Base-by-base conservation (phyloP, 2,329 filamentous ascomycete genomes). In the Penicillium sp. region DNA sequence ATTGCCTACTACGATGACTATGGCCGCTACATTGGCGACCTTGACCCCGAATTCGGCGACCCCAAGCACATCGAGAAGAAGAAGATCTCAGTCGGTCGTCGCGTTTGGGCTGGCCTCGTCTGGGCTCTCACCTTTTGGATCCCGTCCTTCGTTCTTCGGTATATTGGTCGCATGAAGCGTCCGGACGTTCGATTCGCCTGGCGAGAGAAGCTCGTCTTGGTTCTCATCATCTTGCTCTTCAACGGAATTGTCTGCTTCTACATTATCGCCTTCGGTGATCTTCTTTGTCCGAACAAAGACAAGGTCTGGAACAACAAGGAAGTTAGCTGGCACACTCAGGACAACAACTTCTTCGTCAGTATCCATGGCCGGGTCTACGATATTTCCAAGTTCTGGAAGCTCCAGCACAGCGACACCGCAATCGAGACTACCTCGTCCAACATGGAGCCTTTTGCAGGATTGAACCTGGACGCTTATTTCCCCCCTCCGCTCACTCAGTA, bases 101-200 rank as follows among this genome's bases (percentile, higher is more conserved):
- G 91, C 44, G 72, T 88, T 1, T 99, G 95, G 95, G 88, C 96
- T 26, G 85, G 79, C 1, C 78, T 95, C 44, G 91, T 95, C 3
- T 98, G 93, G 93, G 85, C 86, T 0, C 68, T 96, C 53, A 99
- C 95, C 0, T 98, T 92, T 75, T 98, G 91, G 91, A 95, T 97
- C 68, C 95, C 95, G 0, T 98, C 94, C 0, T 91, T 92, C 53
- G 68, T 91, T 2, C 87, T 99, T 17, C 86, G 86, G n/a, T 89
- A 84, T 62, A 73, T 98, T 61, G 95, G 95, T 35, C 91, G 94
- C 24, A 99, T 99, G 95, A 96, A 96, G 80, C 89, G 95, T 59
- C 95, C 93, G 1, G 95, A 99, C 79, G 92, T 99, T 9, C 91
- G 95, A 28, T 91, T 97, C 87, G 95, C 95, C 0, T 99, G 95